Conservation (phyloP, 495 filamentous ascomycete species). For the Clohesyomyces aquaticus region DNA sequence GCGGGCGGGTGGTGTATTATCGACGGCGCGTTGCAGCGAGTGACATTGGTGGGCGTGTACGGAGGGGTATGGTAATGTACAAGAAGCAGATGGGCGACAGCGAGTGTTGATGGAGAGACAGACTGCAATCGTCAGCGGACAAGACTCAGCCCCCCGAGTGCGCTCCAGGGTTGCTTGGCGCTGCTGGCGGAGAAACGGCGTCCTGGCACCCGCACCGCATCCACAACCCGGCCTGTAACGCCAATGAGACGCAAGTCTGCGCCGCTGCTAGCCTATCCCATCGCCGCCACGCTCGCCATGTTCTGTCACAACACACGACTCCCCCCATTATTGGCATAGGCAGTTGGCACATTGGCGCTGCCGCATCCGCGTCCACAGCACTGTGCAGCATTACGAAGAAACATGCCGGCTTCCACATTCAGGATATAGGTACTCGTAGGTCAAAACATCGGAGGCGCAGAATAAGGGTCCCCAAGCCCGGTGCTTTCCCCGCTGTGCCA, state of each 20-base stretch:
- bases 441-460: conserved; percentile 8
- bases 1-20: conserved; percentile 12
- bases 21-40: conserved; percentile 24
- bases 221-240: conserved; percentile 2
- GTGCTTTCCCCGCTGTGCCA: too few relatives aligned
- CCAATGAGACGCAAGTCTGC: conserved; percentile 2
- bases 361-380: not conserved
- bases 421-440: conserved; percentile 15
- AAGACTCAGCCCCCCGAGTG: conserved; percentile 4
- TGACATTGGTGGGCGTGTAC: conserved; percentile 22
- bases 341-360: not conserved
- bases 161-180: conserved; percentile 1
- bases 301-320: too few relatives aligned
- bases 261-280: not conserved
- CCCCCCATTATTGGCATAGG: too few relatives aligned
- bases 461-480: conserved; percentile 7
- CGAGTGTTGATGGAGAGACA: not conserved
- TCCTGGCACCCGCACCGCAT: not conserved
- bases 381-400: too few relatives aligned
- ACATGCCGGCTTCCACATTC: conserved; percentile 7
- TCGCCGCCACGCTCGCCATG: not conserved
- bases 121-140: not conserved
- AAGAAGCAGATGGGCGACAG: not conserved
- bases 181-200: conserved; percentile 9
- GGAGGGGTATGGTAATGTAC: not conserved